phyloP scores from a whole-genome alignment of 208 protist species.

The Trypanosomatidae sp. region DNA sequence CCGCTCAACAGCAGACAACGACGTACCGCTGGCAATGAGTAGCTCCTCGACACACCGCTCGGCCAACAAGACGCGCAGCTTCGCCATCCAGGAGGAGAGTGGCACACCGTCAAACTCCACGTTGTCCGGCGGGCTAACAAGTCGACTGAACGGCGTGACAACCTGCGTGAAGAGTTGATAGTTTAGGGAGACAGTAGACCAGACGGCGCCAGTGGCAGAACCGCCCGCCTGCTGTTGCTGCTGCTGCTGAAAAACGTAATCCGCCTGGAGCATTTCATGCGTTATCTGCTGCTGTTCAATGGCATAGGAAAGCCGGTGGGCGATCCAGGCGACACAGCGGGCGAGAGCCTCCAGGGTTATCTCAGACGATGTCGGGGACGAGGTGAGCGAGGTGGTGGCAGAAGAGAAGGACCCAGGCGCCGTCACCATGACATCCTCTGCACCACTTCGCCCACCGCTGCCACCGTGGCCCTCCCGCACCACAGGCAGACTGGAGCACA shows the following conservation, averaged over 20 bases:
- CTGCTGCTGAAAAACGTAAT: constrained; percentile 23
- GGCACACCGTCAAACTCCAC: constrained; percentile 47
- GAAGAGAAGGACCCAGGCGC: background rate
- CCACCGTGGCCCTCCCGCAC: constrained; percentile 24
- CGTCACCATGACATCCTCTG: background rate
- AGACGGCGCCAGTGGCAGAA: background rate
- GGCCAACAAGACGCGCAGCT: constrained; percentile 30
- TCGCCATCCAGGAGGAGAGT: constrained; percentile 36
- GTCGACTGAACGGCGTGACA: constrained; percentile 62
- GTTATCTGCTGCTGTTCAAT: constrained; percentile 50
- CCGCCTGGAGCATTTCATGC: constrained; percentile 38
- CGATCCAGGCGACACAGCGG: constrained; percentile 59
- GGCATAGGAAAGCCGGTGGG: constrained; percentile 40
- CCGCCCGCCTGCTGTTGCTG: constrained; percentile 4
- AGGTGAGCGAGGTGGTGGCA: background rate
- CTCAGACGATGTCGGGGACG: constrained; percentile 2
- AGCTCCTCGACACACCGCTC: constrained; percentile 30
- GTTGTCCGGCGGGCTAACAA: constrained; percentile 58
- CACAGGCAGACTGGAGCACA: constrained; percentile 41
- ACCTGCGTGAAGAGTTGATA: constrained; percentile 66
- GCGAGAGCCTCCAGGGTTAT: constrained; percentile 73
- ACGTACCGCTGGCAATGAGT: constrained; percentile 14
- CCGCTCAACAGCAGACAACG: background rate
- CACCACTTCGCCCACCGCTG: background rate
- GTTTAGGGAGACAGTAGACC: constrained; percentile 27